Conservation (phyloP, 2,329 filamentous ascomycete species). For the Scorias spongiosa region DNA sequence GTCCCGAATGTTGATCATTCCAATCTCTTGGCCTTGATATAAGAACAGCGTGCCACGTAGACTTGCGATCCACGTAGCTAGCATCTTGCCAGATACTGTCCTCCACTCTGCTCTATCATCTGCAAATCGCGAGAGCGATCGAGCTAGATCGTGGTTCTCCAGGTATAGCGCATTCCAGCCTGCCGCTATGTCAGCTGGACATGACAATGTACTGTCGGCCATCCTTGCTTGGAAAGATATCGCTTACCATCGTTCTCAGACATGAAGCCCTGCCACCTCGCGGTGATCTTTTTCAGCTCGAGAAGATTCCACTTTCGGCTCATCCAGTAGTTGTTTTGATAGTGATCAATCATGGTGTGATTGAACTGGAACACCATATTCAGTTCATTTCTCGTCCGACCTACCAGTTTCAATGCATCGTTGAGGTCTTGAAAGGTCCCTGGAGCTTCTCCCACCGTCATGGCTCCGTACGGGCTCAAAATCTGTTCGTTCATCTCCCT, state of each 20-base stretch:
- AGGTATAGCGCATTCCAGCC: constrained; percentile 51
- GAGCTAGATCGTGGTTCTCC: constrained; percentile 51
- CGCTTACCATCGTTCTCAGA: background rate
- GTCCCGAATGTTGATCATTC: constrained; percentile 40
- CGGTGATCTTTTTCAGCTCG: background rate
- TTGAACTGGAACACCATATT: background rate
- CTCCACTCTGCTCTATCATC: constrained; percentile 34
- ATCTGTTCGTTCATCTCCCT: background rate
- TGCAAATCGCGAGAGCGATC: constrained; percentile 40
- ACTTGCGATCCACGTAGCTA: constrained; percentile 17
- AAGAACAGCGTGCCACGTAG: constrained; percentile 38
- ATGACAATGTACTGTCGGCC: background rate
- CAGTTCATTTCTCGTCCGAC: background rate
- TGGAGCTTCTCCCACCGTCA: background rate
- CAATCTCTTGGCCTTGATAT: constrained; percentile 53
- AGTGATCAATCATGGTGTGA: no score
- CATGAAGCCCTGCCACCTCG: background rate
- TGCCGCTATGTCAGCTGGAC: background rate
- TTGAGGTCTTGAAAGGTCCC: background rate
- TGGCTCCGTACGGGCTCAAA: background rate
- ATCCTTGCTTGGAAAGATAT: background rate
- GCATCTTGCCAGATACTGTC: constrained; percentile 38
- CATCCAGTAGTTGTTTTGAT: background rate
- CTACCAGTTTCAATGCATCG: background rate
- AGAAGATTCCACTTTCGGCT: background rate